These are phyloP conservation scores for Canariomyces notabilis DNA, from an alignment of 2,329 filamentous ascomycete species.

Conservation along the genomic window DNA sequence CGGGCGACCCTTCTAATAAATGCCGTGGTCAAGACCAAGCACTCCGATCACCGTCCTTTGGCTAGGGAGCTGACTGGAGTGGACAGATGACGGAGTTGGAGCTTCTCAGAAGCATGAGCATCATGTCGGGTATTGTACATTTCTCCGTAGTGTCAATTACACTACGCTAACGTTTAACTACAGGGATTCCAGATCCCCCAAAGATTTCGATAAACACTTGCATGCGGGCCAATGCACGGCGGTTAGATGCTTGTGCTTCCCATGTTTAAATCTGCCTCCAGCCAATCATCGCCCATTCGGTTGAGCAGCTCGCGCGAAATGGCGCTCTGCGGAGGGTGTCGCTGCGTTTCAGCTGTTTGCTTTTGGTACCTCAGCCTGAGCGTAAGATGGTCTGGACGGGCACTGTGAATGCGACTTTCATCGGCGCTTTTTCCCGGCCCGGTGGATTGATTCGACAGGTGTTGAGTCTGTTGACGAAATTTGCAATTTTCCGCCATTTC, in stretches of 20 bases:
- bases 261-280: constrained; percentile 17
- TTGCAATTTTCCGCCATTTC: constrained; percentile 1
- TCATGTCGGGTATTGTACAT: too few species aligned
- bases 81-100: too few species aligned
- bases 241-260: constrained; percentile 32
- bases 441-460: neutral
- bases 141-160: too few species aligned
- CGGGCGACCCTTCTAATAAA: too few species aligned
- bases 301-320: constrained; percentile 3
- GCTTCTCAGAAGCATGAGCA: too few species aligned
- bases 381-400: constrained; percentile 7
- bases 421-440: neutral
- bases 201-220: constrained; percentile 22
- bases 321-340: constrained; percentile 9
- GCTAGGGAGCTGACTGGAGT: too few species aligned
- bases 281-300: constrained; percentile 24
- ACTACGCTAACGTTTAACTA: too few species aligned
- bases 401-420: neutral
- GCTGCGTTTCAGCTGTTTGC: constrained; percentile 28
- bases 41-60: constrained; percentile 1
- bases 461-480: constrained; percentile 11
- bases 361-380: constrained; percentile 7
- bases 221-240: constrained; percentile 31
- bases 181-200: constrained; percentile 23
- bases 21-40: constrained; percentile 11